Evolutionary conservation across 2,329 filamentous ascomycete genomes (phyloP).

Genomic region (Huntiella omanensis): DNA sequence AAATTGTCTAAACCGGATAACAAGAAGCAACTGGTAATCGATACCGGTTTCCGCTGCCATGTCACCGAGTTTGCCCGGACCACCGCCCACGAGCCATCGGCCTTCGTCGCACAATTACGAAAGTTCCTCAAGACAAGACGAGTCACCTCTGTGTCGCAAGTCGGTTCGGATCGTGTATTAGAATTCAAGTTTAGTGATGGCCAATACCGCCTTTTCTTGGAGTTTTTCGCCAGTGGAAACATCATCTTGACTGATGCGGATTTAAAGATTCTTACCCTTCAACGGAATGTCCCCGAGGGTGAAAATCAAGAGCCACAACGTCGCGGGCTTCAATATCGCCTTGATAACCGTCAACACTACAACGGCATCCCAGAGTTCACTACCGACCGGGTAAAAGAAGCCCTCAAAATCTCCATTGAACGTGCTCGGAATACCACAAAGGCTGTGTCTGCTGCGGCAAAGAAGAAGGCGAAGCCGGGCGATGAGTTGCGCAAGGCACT

Average conservation of each 20-base stretch:
- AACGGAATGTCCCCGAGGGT: slow-evolving; percentile 63
- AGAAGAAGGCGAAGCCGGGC: slow-evolving; percentile 53
- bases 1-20: slow-evolving; percentile 84
- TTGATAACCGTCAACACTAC: slow-evolving; percentile 73
- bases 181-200: slow-evolving; percentile 89
- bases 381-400: slow-evolving; percentile 48
- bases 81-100: slow-evolving; percentile 65
- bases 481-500: slow-evolving; percentile 65
- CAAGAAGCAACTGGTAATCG: slow-evolving; percentile 78
- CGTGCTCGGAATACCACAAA: slow-evolving; percentile 30
- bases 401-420: slow-evolving; percentile 46
- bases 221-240: slow-evolving; percentile 94
- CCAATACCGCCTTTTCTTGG: slow-evolving; percentile 67
- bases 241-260: slow-evolving; percentile 79
- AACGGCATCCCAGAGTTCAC: slow-evolving; percentile 57
- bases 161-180: slow-evolving; percentile 85
- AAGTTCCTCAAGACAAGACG: slow-evolving; percentile 77
- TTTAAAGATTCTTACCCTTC: slow-evolving; percentile 60
- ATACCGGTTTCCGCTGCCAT: slow-evolving; percentile 91
- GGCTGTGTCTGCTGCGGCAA: slow-evolving; percentile 14
- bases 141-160: slow-evolving; percentile 61
- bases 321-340: slow-evolving; percentile 57
- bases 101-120: slow-evolving; percentile 67
- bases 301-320: slow-evolving; percentile 70
- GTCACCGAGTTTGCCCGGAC: slow-evolving; percentile 79